These are phyloP conservation scores for Neophaeococcomyces aloes DNA, from an alignment of 2,329 filamentous ascomycete species.

Conservation along the genomic window DNA sequence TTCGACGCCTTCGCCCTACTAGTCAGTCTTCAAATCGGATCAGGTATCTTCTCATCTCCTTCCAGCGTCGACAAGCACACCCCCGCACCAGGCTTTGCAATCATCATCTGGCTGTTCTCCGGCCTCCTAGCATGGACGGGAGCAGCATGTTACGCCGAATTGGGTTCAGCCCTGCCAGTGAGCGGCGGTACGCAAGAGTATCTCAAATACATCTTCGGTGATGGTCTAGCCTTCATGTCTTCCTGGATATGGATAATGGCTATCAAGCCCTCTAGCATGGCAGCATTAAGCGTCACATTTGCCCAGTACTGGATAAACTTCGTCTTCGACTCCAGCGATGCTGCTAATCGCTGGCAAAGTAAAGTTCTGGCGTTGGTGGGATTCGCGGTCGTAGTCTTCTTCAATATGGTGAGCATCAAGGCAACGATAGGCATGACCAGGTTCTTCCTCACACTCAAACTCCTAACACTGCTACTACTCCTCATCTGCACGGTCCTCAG, in stretches of 20 bases:
- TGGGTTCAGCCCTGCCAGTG: conserved; percentile 35
- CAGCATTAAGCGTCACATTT: too few species aligned
- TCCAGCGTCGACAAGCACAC: conserved; percentile 35
- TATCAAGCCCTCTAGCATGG: conserved; percentile 37
- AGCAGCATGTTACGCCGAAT: conserved; percentile 38
- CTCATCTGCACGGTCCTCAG: too few species aligned
- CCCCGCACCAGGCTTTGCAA: conserved; percentile 32
- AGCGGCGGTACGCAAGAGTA: conserved; percentile 41
- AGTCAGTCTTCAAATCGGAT: conserved; percentile 40
- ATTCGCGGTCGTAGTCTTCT: too few species aligned
- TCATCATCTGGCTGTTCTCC: conserved; percentile 35
- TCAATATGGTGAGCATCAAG: too few species aligned
- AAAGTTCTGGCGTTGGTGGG: too few species aligned
- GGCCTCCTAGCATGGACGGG: conserved; percentile 40
- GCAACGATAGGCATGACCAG: too few species aligned
- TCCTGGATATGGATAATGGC: conserved; percentile 37
- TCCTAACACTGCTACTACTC: too few species aligned
- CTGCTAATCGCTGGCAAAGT: too few species aligned
- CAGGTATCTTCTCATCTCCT: conserved; percentile 39
- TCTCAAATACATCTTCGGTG: conserved; percentile 33
- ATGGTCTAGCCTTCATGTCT: conserved; percentile 35
- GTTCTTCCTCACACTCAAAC: too few species aligned
- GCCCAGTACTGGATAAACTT: too few species aligned
- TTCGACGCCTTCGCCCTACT: conserved; percentile 32
- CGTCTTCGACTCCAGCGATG: too few species aligned